Conservation (phyloP, 1,284 basidiomycete genomes). For the Cystobasidium sp. region DNA sequence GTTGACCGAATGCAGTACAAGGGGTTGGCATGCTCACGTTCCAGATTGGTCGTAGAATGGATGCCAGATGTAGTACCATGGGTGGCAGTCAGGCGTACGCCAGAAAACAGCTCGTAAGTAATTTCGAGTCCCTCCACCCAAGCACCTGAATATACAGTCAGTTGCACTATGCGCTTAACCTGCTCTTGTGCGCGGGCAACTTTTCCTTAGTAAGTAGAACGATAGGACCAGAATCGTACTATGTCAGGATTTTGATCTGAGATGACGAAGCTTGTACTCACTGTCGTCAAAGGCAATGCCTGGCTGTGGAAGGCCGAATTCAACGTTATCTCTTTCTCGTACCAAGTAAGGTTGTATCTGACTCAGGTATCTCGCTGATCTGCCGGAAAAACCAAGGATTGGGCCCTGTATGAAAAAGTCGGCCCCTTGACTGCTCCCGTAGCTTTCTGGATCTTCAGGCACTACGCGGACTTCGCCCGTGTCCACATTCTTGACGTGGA, state of each 20-base stretch:
- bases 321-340: constrained; percentile 17
- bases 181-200: neutral
- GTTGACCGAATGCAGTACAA: neutral
- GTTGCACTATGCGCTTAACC: constrained; percentile 13
- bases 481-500: constrained; percentile 34
- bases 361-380: constrained; percentile 30
- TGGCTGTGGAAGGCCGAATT: constrained; percentile 31
- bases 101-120: constrained; percentile 15
- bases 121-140: constrained; percentile 37
- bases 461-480: constrained; percentile 33
- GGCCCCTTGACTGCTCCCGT: constrained; percentile 32
- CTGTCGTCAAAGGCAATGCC: constrained; percentile 35
- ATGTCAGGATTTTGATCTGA: neutral
- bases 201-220: neutral
- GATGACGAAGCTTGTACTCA: neutral
- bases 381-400: constrained; percentile 30
- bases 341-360: constrained; percentile 37
- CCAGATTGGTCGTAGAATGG: neutral
- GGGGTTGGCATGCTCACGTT: neutral
- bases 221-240: neutral
- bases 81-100: neutral
- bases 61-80: constrained; percentile 23
- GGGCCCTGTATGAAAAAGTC: constrained; percentile 41
- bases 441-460: constrained; percentile 37
- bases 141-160: constrained; percentile 18